phyloP scores from a whole-genome alignment of 495 filamentous ascomycete species.

The Lasiosphaeriaceae sp. region DNA sequence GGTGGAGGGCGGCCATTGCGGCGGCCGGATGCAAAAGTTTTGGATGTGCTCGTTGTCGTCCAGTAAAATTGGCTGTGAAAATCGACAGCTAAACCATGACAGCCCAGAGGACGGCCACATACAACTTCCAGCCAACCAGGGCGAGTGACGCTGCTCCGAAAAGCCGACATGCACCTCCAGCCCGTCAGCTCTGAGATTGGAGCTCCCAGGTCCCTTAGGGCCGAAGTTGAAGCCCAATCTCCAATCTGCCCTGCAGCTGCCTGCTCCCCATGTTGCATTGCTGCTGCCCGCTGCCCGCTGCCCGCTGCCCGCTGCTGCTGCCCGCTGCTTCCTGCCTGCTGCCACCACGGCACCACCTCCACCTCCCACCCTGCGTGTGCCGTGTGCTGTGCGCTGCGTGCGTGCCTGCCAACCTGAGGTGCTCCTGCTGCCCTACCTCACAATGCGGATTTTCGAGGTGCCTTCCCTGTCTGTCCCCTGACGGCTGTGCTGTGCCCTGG shows the following conservation, averaged over 20 bases:
- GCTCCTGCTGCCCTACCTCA: too few species aligned
- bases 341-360: too few species aligned
- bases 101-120: conserved; percentile 8
- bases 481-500: background rate
- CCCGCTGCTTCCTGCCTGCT: background rate
- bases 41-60: conserved; percentile 16
- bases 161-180: conserved; percentile 10
- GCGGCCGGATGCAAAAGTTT: conserved; percentile 18
- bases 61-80: conserved; percentile 17
- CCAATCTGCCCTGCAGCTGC: conserved; percentile 8
- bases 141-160: conserved; percentile 7
- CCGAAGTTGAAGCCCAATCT: conserved; percentile 11
- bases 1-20: conserved; percentile 1
- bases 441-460: too few species aligned
- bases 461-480: too few species aligned
- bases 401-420: too few species aligned
- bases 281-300: too few species aligned
- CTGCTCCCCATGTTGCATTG: background rate
- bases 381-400: too few species aligned
- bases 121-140: conserved; percentile 19
- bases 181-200: too few species aligned
- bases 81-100: conserved; percentile 18
- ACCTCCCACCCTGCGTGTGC: background rate
- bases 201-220: background rate
- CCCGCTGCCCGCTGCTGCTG: too few species aligned